phyloP scores from a whole-genome alignment of 768 basidiomycete genomes.

The Tricholoma sp. region DNA sequence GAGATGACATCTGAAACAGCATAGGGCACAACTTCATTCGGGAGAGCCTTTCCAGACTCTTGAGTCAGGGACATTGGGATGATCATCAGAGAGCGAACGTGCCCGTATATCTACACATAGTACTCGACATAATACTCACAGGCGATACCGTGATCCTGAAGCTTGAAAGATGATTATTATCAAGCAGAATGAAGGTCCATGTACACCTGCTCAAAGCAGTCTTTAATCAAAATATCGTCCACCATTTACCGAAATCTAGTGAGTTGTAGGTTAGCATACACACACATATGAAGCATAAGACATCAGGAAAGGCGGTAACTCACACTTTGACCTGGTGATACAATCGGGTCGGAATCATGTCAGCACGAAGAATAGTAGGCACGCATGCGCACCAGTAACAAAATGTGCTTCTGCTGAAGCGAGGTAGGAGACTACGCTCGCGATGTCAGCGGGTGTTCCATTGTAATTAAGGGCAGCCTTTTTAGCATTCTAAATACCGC shows the following conservation, averaged over 20 bases:
- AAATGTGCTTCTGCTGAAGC: conserved; percentile 29
- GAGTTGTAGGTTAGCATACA: neutral
- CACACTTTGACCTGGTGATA: conserved; percentile 15
- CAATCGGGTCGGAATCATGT: too few relatives aligned
- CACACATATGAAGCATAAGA: neutral
- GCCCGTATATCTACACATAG: too few relatives aligned
- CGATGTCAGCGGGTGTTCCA: conserved; percentile 27
- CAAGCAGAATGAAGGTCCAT: neutral
- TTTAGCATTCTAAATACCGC: neutral
- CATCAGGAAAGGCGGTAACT: neutral
- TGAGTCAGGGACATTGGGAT: too few relatives aligned
- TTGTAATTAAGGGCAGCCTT: conserved; percentile 10
- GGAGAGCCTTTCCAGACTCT: neutral
- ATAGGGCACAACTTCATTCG: neutral
- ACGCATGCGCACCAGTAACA: conserved; percentile 24
- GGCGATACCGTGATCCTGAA: neutral
- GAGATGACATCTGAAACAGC: neutral
- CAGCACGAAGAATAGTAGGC: too few relatives aligned
- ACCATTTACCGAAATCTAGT: conserved; percentile 4
- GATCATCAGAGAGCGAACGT: too few relatives aligned
- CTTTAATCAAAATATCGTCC: neutral
- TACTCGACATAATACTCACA: too few relatives aligned
- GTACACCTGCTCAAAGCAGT: neutral
- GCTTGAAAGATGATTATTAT: neutral
- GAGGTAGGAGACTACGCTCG: conserved; percentile 32